Conservation (phyloP, 306 rosid genomes). For the Styphnolobium japonicum region DNA sequence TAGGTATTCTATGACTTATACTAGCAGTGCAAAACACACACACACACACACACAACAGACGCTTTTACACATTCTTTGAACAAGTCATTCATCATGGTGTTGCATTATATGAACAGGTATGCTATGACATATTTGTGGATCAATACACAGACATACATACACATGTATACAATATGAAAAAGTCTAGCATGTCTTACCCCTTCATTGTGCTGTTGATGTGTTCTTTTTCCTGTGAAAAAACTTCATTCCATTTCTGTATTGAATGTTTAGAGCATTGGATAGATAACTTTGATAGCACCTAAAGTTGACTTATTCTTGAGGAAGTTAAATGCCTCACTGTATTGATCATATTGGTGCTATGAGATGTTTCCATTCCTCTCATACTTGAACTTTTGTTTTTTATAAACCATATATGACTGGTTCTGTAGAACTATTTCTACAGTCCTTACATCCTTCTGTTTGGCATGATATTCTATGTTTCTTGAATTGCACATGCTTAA, state of each 20-base stretch:
- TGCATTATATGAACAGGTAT: no score
- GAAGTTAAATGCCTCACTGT: background rate
- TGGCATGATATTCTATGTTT: background rate
- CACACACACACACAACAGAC: background rate
- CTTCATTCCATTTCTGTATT: background rate
- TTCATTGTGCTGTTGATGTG: background rate
- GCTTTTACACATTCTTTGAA: background rate
- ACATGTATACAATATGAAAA: no score
- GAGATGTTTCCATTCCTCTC: background rate
- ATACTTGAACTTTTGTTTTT: background rate
- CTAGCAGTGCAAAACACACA: background rate
- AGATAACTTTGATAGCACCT: background rate
- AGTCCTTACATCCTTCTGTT: slow-evolving; percentile 17
- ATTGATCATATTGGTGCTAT: slow-evolving; percentile 8
- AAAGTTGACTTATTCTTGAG: background rate
- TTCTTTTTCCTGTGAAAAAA: background rate
- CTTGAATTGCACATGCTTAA: background rate
- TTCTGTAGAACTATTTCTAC: background rate
- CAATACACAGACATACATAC: no score
- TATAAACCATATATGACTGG: background rate
- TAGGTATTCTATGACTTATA: background rate
- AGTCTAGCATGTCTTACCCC: background rate
- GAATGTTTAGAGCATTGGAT: background rate
- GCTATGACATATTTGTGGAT: no score
- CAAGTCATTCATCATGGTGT: background rate